Evolutionary conservation across 345 rosid genomes (phyloP).

Genomic region (Brassica incana): DNA sequence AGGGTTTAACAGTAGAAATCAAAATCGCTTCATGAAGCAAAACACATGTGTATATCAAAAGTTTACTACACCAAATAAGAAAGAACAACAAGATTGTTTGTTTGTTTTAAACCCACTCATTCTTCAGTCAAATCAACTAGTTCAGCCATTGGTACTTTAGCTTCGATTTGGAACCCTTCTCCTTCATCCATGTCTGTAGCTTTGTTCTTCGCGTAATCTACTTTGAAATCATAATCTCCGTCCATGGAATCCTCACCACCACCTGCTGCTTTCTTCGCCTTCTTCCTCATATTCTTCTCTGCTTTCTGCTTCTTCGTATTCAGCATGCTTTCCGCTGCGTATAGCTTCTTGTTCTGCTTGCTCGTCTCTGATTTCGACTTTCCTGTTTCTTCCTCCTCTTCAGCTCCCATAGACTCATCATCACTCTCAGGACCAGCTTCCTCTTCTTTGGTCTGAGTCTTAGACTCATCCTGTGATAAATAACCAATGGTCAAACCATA

Average conservation of each 20-base stretch:
- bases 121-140: constrained; percentile 42
- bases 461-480: constrained; percentile 26
- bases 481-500: neutral
- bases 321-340: constrained; percentile 66
- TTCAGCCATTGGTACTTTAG: constrained; percentile 54
- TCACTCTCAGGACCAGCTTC: neutral
- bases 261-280: constrained; percentile 42
- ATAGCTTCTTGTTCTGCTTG: constrained; percentile 72
- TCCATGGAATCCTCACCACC: constrained; percentile 59
- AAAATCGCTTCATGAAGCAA: constrained; percentile 27
- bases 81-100: neutral
- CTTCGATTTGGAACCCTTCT: constrained; percentile 38
- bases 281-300: constrained; percentile 78
- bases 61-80: constrained; percentile 12
- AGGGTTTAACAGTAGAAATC: too few relatives aligned
- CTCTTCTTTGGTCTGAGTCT: constrained; percentile 8
- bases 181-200: constrained; percentile 49
- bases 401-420: constrained; percentile 50
- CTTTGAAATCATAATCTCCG: constrained; percentile 76
- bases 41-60: neutral
- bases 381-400: constrained; percentile 35
- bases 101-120: constrained; percentile 36
- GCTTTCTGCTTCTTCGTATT: constrained; percentile 71
- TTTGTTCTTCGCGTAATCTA: constrained; percentile 59
- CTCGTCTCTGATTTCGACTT: constrained; percentile 41